Evolutionary conservation across 2,329 filamentous ascomycete genomes (phyloP).

Genomic region (Fusarium humuli): DNA sequence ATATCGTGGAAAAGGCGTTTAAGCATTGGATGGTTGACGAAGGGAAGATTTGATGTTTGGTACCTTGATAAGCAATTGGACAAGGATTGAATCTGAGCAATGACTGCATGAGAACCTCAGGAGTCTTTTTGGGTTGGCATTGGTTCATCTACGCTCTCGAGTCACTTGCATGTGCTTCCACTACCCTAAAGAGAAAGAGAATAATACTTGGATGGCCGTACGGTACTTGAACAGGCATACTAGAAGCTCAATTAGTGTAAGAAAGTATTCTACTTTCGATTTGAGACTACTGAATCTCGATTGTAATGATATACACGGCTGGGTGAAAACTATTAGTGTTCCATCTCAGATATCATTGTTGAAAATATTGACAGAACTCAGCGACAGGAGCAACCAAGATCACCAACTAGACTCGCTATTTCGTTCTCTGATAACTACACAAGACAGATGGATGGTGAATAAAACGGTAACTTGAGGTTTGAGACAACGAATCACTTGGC

Average conservation of each 20-base stretch:
- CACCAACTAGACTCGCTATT: neutral
- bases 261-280: fast-evolving
- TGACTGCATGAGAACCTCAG: neutral
- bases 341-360: neutral
- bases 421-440: neutral
- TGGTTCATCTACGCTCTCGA: neutral
- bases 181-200: conserved; percentile 5
- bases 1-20: neutral
- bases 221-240: neutral
- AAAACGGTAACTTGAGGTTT: neutral
- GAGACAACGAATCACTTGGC: neutral
- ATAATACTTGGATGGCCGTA: neutral
- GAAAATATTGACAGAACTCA: fast-evolving
- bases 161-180: neutral
- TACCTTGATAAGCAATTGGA: conserved; percentile 2
- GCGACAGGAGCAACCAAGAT: neutral
- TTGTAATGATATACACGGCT: neutral
- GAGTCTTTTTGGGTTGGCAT: neutral
- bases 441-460: fast-evolving
- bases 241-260: neutral
- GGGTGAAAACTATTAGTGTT: neutral
- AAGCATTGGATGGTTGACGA: neutral
- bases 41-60: neutral
- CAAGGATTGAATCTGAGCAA: neutral
- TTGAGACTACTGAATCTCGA: neutral